Percentiles rank a stretch among this genome's conserved stretches.
phyloP scores from a whole-genome alignment of 2,329 filamentous ascomycete genomes.

The Penicillium digitatum region DNA sequence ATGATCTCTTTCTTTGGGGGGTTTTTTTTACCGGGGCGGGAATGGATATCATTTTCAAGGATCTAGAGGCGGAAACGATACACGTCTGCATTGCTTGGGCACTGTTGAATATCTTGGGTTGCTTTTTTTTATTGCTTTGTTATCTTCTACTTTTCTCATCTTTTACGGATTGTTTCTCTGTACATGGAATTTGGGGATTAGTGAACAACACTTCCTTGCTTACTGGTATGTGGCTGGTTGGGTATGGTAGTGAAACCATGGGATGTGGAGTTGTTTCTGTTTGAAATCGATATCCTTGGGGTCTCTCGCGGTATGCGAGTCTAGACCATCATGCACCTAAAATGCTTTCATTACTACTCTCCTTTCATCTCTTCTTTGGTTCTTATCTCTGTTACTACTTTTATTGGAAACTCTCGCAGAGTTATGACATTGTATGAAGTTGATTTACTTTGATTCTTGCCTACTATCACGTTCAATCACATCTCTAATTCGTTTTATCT shows the following conservation, averaged over 20 bases:
- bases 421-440: slow-evolving; percentile 15
- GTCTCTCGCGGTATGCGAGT: slow-evolving; percentile 29
- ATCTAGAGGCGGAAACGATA: slow-evolving; percentile 46
- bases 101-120: slow-evolving; percentile 36
- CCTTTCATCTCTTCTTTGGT: slow-evolving; percentile 2
- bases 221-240: slow-evolving; percentile 31
- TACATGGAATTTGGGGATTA: slow-evolving; percentile 35
- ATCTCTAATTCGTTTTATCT: slow-evolving; percentile 11
- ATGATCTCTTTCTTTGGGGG: slow-evolving; percentile 27
- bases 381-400: slow-evolving; percentile 15
- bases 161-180: slow-evolving; percentile 26
- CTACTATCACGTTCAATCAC: slow-evolving; percentile 15
- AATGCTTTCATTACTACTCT: slow-evolving; percentile 22
- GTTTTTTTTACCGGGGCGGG: slow-evolving; percentile 29
- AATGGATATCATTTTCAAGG: slow-evolving; percentile 36
- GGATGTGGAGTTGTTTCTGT: slow-evolving; percentile 39
- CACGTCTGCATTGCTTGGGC: slow-evolving; percentile 44
- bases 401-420: slow-evolving; percentile 12
- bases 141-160: slow-evolving; percentile 17
- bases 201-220: slow-evolving; percentile 30
- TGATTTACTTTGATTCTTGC: slow-evolving; percentile 8
- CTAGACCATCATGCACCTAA: slow-evolving; percentile 32
- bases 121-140: slow-evolving; percentile 27
- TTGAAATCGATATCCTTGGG: slow-evolving; percentile 30
- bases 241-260: slow-evolving; percentile 34